Base-by-base conservation (phyloP, 345 rosid genomes). In the Gossypium bickii region DNA sequence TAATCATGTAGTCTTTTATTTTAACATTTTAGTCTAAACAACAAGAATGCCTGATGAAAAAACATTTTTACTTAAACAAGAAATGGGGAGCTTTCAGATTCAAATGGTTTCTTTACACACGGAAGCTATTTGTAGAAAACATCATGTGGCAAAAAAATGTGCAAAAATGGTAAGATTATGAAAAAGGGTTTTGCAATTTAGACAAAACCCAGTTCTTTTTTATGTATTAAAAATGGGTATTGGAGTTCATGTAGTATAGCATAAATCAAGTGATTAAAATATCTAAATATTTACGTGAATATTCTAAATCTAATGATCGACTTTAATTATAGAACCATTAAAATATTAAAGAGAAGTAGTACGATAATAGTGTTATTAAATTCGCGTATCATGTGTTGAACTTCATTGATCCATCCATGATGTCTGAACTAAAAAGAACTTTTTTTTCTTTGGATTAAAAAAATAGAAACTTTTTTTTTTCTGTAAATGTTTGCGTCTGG, bases 51-150 rank as follows among this genome's bases (percentile, higher is more conserved):
- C 44, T 68, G 58, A 49, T 44, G 41, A 68, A 49, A 51, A n/a
- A 44, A 34, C 25, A 13, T 44, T 61, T 67, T 62, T 49, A 56
- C 78, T 68, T 67, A 5, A 71, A 55, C 53, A 18, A 67, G 47
- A 47, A 74, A n/a, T 22, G 56, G 34, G 62, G 38, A 24, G 43
- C 44, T 34, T 34, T 58, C 41, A 66, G 52, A 45, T 75, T 80
- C 63, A 78, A 49, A 61, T 56, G 48, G 56, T 51, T 67, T 79
- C 53, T 58, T 56, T 64, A 43, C 52, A 57, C 59, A 77, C 72
- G 71, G 70, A 38, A 63, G 70, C 68, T 59, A 45, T 22, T 56
- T 72, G 16, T 53, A 69, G 74, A 67, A 52, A 59, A 64, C 41
- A 29, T 52, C 56, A 56, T 25, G 59, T 34, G 49, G 49, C 12